Evolutionary conservation across 495 filamentous ascomycete species (phyloP), one percentile per base, ranked within the genome.

Genomic region (Trichodelitschia bisporula): DNA sequence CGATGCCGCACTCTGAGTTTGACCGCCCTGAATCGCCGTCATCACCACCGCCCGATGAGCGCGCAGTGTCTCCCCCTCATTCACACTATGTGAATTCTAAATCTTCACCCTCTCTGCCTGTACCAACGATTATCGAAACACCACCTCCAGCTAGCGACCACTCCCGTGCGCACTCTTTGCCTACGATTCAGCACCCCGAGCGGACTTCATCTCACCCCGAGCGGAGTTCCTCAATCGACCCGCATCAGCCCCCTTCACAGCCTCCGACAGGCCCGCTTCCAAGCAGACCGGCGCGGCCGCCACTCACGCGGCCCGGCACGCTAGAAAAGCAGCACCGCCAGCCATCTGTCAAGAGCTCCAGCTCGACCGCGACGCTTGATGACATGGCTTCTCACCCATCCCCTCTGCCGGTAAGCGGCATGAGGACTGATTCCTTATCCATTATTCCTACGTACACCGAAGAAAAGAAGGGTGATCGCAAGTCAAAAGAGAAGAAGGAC

Each of bases 361-460:
- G 21, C 21, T 24, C n/a, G 6, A 26, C 40, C 20, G 30, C 57
- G 11, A 37, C 36, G 16, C 45, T 61, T 19, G 65, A 64, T 39
- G 68, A 77, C 21, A 65, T 75, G 40, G 54, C 63, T 9, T 55
- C 57, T 11, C 56, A 61, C 32, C 62, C 70, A n/a, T 66, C 72
- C 4, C 58, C 68, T 16, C 49, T 84, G 1, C 71, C 76, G 8
- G 79, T 73, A 13, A 74, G 69, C 39, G 67, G 54, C 25, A 69
- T 61, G 0, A 62, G 72, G 12, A 90, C 76, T 1, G 77, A 82
- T 44, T 70, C 58, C 33, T 57, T 89, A 10, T 82, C 78, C 1
- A 78, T 83, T 43, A 80, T 89, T 28, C 82, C 82, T 2, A 89
- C 74, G 1, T 54, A 78, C 16, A 42, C 58, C 1, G 68, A 77